Conservation (phyloP, 345 rosid genomes). For the Hevea brasiliensis region DNA sequence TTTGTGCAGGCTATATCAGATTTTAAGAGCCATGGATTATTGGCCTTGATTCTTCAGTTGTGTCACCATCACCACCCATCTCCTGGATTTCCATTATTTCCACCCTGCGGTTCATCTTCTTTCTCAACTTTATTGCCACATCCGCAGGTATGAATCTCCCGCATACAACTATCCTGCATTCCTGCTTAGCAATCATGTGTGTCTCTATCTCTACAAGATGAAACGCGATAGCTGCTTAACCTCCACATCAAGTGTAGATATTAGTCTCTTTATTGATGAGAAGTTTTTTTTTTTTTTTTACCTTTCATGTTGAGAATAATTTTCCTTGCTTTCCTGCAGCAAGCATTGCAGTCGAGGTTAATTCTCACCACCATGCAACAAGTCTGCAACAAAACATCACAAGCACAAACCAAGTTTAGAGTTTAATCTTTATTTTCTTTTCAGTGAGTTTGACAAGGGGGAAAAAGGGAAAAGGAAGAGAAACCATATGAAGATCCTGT, state of each 20-base stretch:
- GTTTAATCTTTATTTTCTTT: neutral
- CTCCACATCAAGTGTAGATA: no score
- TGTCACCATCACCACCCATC: constrained; percentile 21
- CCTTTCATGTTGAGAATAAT: constrained; percentile 71
- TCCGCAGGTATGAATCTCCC: constrained; percentile 72
- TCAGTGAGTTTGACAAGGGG: neutral
- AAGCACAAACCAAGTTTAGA: neutral
- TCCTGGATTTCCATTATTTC: constrained; percentile 66
- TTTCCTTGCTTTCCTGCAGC: constrained; percentile 68
- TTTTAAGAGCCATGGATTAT: neutral
- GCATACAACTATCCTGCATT: constrained; percentile 43
- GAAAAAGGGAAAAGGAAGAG: neutral
- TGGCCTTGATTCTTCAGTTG: constrained; percentile 17
- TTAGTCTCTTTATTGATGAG: neutral
- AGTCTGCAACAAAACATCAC: constrained; percentile 33
- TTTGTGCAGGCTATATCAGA: no score
- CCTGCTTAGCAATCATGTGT: constrained; percentile 60
- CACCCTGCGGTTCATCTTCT: constrained; percentile 83
- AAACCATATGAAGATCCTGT: neutral
- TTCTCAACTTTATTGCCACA: constrained; percentile 58
- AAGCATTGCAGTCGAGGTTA: constrained; percentile 74
- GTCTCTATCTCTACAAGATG: constrained; percentile 51
- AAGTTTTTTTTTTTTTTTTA: constrained; percentile 1
- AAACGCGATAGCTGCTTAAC: neutral
- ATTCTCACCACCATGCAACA: constrained; percentile 64